Base-by-base conservation (phyloP, 2,329 filamentous ascomycete genomes). In the Kalmusia sp. region DNA sequence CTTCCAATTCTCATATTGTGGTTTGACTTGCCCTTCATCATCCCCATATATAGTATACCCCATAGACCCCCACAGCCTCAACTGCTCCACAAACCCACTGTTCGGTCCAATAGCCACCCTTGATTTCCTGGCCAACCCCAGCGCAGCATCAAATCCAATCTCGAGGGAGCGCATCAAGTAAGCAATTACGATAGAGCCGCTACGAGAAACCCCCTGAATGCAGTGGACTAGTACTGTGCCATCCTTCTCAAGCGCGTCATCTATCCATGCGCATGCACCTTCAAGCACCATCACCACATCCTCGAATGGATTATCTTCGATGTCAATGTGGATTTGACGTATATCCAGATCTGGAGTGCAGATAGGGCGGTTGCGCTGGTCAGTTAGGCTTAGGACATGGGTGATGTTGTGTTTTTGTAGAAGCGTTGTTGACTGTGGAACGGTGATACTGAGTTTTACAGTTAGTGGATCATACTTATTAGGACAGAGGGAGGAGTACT, bases 221-320 rank as follows among this genome's bases (percentile, higher is more conserved):
- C 59, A 64, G 21, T 64, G 61, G 1, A 64, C 51, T 1, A 64
- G 52, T 2, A 63, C 54, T n/a, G 27, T 40, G 2, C 15, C 19
- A 6, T 46, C 3, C 15, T 25, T 28, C n/a, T 8, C n/a, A 28
- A 57, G 38, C 3, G 59, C 54, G 19, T 30, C 15, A 1, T 53
- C 51, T 15, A 62, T 55, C 49, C 51, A 63, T 1, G 15, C 38
- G 35, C 55, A 61, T 7, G 37, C 4, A 0, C 33, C 53, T 14
- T 55, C 53, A 1, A 63, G 24, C 4, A n/a, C 11, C 11, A 33
- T 24, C 4, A 63, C 28, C 12, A 63, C 11, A 31, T 61, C 60
- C 15, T 40, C 53, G 7, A 54, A 45, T 2, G 57, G 46, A 24
- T 61, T 40, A 33, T 63, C 60, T 28, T 60, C 53, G 15, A 63